Conservation (phyloP, 148 eudicot genomes). For the Polygonum maritimum region DNA sequence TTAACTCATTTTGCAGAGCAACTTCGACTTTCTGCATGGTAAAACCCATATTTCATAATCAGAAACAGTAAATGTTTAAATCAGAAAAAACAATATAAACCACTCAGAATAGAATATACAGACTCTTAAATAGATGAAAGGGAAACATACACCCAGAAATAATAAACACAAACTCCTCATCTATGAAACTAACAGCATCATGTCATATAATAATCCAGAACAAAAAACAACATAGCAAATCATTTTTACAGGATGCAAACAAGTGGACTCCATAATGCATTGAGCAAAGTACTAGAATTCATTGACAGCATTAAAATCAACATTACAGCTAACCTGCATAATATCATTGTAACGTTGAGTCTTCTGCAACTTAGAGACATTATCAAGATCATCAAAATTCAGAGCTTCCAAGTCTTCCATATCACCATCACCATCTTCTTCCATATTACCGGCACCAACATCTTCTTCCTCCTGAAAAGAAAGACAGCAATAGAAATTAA, state of each 20-base stretch:
- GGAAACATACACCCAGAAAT: not conserved
- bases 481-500: not conserved
- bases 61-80: not conserved
- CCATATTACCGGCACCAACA: slow-evolving; percentile 54
- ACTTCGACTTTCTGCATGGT: slow-evolving; percentile 10
- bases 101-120: not conserved
- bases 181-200: not conserved
- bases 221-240: not conserved
- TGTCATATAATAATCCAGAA: not conserved
- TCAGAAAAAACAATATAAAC: not conserved
- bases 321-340: slow-evolving; percentile 54
- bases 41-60: not conserved
- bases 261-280: not conserved
- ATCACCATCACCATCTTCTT: slow-evolving; percentile 81
- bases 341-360: slow-evolving; percentile 74
- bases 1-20: slow-evolving; percentile 7
- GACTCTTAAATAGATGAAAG: not conserved
- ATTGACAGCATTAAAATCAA: not conserved
- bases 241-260: not conserved
- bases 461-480: slow-evolving; percentile 51
- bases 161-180: not conserved
- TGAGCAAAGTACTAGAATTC: not conserved
- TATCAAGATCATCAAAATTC: slow-evolving; percentile 89
- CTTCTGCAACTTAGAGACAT: slow-evolving; percentile 78
- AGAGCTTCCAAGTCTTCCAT: slow-evolving; percentile 73